Conservation (phyloP, 176 grass and related monocot species). For the Carex pumila region DNA sequence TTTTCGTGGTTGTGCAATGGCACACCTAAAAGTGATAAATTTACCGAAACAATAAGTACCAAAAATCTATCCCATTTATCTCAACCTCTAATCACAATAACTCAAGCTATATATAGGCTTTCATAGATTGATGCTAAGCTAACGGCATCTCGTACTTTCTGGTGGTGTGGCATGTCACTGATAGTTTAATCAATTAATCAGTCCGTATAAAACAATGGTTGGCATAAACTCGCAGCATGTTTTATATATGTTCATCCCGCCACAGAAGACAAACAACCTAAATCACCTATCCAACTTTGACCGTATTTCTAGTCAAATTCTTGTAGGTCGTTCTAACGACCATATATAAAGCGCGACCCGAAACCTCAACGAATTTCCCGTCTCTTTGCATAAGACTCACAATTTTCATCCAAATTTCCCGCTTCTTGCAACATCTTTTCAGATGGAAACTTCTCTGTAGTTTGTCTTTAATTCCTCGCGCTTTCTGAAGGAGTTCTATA, state of each 20-base stretch:
- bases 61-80: not conserved
- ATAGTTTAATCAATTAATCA: not conserved
- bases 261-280: not conserved
- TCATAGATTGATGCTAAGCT: not conserved
- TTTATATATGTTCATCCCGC: too few relatives aligned
- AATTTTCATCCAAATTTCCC: not conserved
- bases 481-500: not conserved
- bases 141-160: not conserved
- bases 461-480: not conserved
- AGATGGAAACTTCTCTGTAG: slow-evolving; percentile 4
- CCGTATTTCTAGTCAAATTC: not conserved
- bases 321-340: not conserved
- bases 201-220: not conserved
- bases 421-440: not conserved
- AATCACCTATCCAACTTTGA: not conserved
- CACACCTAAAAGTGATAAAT: slow-evolving; percentile 9
- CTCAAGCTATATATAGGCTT: not conserved
- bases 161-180: not conserved
- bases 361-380: not conserved
- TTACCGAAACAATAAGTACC: not conserved
- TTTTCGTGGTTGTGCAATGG: not conserved
- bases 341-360: not conserved
- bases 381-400: too few relatives aligned
- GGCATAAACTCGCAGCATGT: not conserved
- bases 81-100: not conserved